Evolutionary conservation across 1,284 basidiomycete species (phyloP).

Genomic region (Austroboletus olivaceoglutinosus): DNA sequence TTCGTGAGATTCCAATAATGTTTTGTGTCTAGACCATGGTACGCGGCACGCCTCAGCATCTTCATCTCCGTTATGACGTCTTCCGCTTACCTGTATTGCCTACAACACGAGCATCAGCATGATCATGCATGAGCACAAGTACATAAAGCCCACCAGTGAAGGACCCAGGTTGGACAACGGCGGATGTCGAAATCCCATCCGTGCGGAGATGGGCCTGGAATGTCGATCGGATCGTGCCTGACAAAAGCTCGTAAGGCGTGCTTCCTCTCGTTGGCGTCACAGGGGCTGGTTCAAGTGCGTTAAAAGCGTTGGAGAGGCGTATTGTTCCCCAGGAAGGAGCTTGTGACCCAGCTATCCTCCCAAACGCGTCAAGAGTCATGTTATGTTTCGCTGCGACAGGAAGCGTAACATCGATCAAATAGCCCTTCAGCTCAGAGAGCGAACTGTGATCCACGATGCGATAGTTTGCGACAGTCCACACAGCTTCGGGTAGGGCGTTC

Average conservation of each 20-base stretch:
- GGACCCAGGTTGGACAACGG: conserved; percentile 18
- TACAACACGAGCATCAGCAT: conserved; percentile 10
- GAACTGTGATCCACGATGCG: conserved; percentile 42
- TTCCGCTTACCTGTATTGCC: conserved; percentile 35
- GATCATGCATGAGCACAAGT: background rate
- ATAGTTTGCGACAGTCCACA: conserved; percentile 40
- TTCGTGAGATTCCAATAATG: conserved; percentile 45
- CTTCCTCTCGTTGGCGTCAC: conserved; percentile 44
- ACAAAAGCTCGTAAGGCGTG: conserved; percentile 46
- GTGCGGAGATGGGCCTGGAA: conserved; percentile 28
- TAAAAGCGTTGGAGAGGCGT: conserved; percentile 38
- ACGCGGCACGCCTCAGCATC: conserved; percentile 17
- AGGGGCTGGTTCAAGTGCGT: conserved; percentile 48
- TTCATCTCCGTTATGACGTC: conserved; percentile 19
- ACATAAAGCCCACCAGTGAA: conserved; percentile 29
- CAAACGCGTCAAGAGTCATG: conserved; percentile 45
- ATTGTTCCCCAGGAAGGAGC: conserved; percentile 23
- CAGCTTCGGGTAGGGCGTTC: conserved; percentile 45
- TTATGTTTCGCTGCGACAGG: conserved; percentile 38
- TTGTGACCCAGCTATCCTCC: conserved; percentile 25
- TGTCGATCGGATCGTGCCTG: conserved; percentile 46
- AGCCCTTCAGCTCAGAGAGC: conserved; percentile 33
- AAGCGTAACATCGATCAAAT: conserved; percentile 32
- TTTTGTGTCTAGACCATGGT: conserved; percentile 39
- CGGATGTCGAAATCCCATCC: conserved; percentile 13